Base-by-base conservation (phyloP, 805 yeast genomes). In the Lachancea mirantina region DNA sequence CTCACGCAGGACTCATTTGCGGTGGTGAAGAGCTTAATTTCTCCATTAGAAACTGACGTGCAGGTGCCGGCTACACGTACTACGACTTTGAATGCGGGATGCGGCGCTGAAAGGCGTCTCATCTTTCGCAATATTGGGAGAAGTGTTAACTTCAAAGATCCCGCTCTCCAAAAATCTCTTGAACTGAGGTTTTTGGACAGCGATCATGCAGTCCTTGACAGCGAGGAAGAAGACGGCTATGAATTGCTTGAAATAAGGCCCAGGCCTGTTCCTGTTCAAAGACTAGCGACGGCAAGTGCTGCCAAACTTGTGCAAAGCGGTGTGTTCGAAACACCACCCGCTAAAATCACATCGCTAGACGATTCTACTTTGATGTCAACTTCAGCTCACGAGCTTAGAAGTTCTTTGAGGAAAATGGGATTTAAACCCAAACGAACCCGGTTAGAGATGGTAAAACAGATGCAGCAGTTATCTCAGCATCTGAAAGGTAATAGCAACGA, bases 31-130 rank as follows among this genome's bases (percentile, higher is more conserved):
- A 40, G 47, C 3, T 27, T 56, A 15, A 46, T 50, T 8, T 56
- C 61, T 1, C 60, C 59, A 1, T 23, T 51, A 14, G 34, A 18
- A 47, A 9, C 18, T 11, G 32, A 36, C 14, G 14, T 55, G 4
- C 57, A 56, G 35, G 55, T 56, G 2, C 59, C 59, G 4, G 59
- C 56, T 4, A 51, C 60, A n/a, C 43, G 57, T 31, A 36, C 45
- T 1, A 35, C 56, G 3, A 53, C 59, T 1, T 21, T 29, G 25
- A 35, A 31, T 17, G 38, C 31, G 19, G 20, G 10, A 10, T 11
- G 8, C 10, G 11, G 6, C 15, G n/a, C 14, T 23, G 8, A 6
- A 5, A 6, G 13, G 11, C 21, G n/a, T 17, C 13, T n/a, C n/a
- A n/a, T n/a, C n/a, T n/a, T n/a, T n/a, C n/a, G n/a, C n/a, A n/a